Evolutionary conservation across 2,329 filamentous ascomycete genomes (phyloP), one percentile per base, ranked within the genome.

Genomic region (Macrophomina pseudophaseolina): DNA sequence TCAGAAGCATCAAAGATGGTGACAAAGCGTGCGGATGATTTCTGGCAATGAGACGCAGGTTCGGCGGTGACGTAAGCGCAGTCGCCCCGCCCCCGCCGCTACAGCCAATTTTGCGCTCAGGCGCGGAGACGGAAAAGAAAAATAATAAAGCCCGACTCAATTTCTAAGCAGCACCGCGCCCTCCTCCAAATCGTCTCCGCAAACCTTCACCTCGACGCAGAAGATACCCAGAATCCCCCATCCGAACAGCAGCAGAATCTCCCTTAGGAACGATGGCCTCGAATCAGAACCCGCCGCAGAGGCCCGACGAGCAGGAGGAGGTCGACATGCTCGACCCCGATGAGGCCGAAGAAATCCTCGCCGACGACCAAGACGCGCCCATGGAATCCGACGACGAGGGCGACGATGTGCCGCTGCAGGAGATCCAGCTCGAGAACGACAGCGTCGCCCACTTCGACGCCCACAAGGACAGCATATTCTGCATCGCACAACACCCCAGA

Each of bases 401-500:
- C 33, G 85, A 86, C 63, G 81, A 83, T 33, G 86, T 89, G 72
- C 75, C 83, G 66, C 71, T 76, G 6, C 82, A 90, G 77, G 92
- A 95, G 77, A 88, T 97, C 49, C 81, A 87, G 49, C 85, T 98
- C 6, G 88, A 95, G 69, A 99, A 98, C 84, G 94, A 99, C 84
- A 96, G 93, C 71, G 85, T 90, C 71, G 94, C 93, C 68, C 94
- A 97, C 83, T 97, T 98, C 75, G 95, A 98, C 82, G 80, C 82
- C 42, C 93, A 97, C 82, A 91, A 89, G 72, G 93, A 97, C 85
- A 94, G 91, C 68, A 91, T 99, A 74, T 99, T 97, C 83, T 89
- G 92, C 80, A 95, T 99, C 77, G 93, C 94, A 18, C 93, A 97
- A 77, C 95, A 99, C 78, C 95, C 95, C 4, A 83, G 88, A 6